Evolutionary conservation across 768 basidiomycete species (phyloP).

Genomic region (Pisolithus sp.): DNA sequence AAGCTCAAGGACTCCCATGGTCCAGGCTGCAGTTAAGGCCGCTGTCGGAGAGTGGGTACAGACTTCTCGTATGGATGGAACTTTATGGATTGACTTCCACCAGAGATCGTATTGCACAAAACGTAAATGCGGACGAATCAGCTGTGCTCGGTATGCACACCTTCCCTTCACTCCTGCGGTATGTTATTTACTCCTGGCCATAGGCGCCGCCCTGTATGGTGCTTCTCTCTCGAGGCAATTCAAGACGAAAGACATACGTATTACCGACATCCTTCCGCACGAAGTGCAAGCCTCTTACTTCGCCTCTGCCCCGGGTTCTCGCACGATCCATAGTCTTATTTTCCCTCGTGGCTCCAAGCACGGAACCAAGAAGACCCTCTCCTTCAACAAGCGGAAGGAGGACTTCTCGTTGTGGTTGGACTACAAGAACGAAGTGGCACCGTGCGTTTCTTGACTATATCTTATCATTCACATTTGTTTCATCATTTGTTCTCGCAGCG

Average conservation of each 20-base stretch:
- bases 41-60: slow-evolving; percentile 69
- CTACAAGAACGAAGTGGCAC: slow-evolving; percentile 60
- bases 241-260: slow-evolving; percentile 90
- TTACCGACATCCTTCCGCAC: slow-evolving; percentile 65
- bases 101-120: slow-evolving; percentile 81
- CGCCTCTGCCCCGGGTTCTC: slow-evolving; percentile 46
- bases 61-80: not conserved
- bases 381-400: slow-evolving; percentile 69
- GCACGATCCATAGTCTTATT: slow-evolving; percentile 68
- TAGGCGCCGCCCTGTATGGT: slow-evolving; percentile 84
- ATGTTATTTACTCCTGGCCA: slow-evolving; percentile 3
- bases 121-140: slow-evolving; percentile 96
- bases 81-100: not conserved
- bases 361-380: slow-evolving; percentile 79
- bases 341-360: slow-evolving; percentile 75
- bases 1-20: slow-evolving; percentile 83
- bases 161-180: not conserved
- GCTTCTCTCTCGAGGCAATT: slow-evolving; percentile 85
- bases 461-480: not conserved
- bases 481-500: slow-evolving; percentile 33
- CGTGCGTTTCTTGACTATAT: slow-evolving; percentile 40
- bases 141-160: slow-evolving; percentile 66
- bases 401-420: slow-evolving; percentile 76
- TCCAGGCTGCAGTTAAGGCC: slow-evolving; percentile 73
- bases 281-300: slow-evolving; percentile 78